Evolutionary conservation across 768 basidiomycete genomes (phyloP), one percentile per base, ranked within the genome.

Genomic region (Rhizopogon vulgaris): DNA sequence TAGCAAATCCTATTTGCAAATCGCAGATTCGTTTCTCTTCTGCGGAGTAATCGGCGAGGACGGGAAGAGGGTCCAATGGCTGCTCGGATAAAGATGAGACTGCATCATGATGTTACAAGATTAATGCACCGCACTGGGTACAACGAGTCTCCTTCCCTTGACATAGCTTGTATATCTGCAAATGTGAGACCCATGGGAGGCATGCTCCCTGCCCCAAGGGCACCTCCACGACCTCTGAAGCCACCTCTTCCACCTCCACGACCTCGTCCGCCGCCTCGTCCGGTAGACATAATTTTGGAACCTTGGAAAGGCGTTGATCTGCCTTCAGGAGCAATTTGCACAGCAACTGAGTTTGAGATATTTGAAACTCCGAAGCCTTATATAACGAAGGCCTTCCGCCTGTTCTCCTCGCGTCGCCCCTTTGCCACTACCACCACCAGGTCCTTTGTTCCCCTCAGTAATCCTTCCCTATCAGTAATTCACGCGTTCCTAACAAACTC

Each of bases 131-230:
- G 70, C 76, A 90, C 89, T 45, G 90, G 90, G 72, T 90, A 93
- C 64, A 90, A 70, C 27, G 82, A 82, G 38, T 85, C 84, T 52
- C 76, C 84, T 66, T 91, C 90, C 52, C 85, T 74, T 15, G 87
- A 85, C 62, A 91, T 69, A 45, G 80, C 76, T 64, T 89, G 86
- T 48, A 93, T 75, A 64, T 93, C 90, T 39, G 84, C 79, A 63
- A 87, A 88, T 6, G 84, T 83, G 28, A 92, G 77, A 17, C 90
- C 90, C 83, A 90, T 87, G 0, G 88, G 87, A 3, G 82, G 83
- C 36, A 78, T 66, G 17, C 59, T 59, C 27, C 68, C 57, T 40
- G 71, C 69, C 30, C 74, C 66, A 53, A 67, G 54, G 62, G 63
- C 56, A 25, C 68, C 62, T 12, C 66, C 51, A 18, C 74, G 71